Conservation (phyloP, 2,329 filamentous ascomycete species). For the Fusarium sp. region DNA sequence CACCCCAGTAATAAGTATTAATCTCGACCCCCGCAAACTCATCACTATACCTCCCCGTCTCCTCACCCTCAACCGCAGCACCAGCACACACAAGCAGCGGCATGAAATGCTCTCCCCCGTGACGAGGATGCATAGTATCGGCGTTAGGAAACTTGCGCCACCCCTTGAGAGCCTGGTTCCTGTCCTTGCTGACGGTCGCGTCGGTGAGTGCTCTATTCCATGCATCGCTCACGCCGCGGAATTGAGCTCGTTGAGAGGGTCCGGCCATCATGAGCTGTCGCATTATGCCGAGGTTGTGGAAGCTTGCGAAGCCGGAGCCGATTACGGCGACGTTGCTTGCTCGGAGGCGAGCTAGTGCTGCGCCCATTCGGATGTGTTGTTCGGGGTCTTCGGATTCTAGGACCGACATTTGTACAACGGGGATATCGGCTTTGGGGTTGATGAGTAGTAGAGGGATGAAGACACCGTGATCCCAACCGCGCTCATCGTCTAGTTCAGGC, state of each 20-base stretch:
- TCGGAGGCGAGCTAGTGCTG: constrained; percentile 61
- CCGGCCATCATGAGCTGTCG: constrained; percentile 46
- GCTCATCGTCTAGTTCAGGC: constrained; percentile 50
- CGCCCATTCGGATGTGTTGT: constrained; percentile 62
- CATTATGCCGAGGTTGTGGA: constrained; percentile 66
- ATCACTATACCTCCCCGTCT: constrained; percentile 59
- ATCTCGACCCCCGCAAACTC: constrained; percentile 60
- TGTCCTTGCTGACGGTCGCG: constrained; percentile 49
- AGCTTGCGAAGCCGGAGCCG: constrained; percentile 68
- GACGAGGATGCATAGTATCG: constrained; percentile 64
- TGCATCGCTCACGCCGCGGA: constrained; percentile 43
- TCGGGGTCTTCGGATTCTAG: constrained; percentile 61
- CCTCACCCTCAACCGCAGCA: constrained; percentile 56
- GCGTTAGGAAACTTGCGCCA: constrained; percentile 62
- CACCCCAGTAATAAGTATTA: constrained; percentile 66
- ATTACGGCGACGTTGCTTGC: constrained; percentile 66
- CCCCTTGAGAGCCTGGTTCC: constrained; percentile 50
- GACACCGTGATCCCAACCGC: constrained; percentile 70
- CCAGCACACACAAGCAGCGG: constrained; percentile 68
- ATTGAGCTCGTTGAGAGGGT: constrained; percentile 28
- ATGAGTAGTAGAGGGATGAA: constrained; percentile 68
- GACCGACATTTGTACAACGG: constrained; percentile 68
- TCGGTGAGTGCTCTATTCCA: constrained; percentile 61
- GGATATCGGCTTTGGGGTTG: constrained; percentile 61
- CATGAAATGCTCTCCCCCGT: constrained; percentile 68